Conservation (phyloP, 768 basidiomycete species). For the Suillus cothurnatus region DNA sequence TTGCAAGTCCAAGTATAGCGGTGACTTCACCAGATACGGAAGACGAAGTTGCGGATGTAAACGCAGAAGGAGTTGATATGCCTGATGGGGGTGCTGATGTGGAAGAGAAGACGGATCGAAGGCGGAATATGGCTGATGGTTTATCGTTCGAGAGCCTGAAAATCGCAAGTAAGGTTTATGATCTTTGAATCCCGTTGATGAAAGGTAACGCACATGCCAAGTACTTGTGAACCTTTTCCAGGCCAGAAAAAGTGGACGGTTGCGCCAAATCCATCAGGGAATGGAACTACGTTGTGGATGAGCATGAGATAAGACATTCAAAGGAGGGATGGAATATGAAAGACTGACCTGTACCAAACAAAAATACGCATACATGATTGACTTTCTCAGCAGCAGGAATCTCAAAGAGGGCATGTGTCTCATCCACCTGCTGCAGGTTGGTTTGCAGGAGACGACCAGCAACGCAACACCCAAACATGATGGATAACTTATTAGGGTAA, state of each 20-base stretch:
- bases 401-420: slow-evolving; percentile 81
- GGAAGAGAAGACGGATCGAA: slow-evolving; percentile 63
- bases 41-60: slow-evolving; percentile 31
- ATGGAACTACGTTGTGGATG: slow-evolving; percentile 53
- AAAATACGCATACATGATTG: slow-evolving; percentile 85
- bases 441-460: slow-evolving; percentile 81
- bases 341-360: slow-evolving; percentile 71
- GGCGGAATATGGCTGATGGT: slow-evolving; percentile 86
- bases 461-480: slow-evolving; percentile 81
- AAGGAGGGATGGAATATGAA: not conserved
- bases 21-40: slow-evolving; percentile 52
- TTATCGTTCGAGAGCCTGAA: slow-evolving; percentile 86
- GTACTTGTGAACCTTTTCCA: slow-evolving; percentile 80
- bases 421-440: slow-evolving; percentile 78
- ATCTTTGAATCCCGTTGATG: not conserved
- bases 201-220: slow-evolving; percentile 69
- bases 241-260: slow-evolving; percentile 88
- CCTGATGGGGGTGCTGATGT: slow-evolving; percentile 32
- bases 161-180: not conserved
- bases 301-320: slow-evolving; percentile 50
- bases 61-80: slow-evolving; percentile 35
- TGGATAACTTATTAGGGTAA: not conserved
- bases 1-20: slow-evolving; percentile 76
- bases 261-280: slow-evolving; percentile 82
- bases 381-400: slow-evolving; percentile 70